These are phyloP conservation scores for Fragaria ananassa DNA, from an alignment of 306 rosid genomes.

Conservation along the genomic window DNA sequence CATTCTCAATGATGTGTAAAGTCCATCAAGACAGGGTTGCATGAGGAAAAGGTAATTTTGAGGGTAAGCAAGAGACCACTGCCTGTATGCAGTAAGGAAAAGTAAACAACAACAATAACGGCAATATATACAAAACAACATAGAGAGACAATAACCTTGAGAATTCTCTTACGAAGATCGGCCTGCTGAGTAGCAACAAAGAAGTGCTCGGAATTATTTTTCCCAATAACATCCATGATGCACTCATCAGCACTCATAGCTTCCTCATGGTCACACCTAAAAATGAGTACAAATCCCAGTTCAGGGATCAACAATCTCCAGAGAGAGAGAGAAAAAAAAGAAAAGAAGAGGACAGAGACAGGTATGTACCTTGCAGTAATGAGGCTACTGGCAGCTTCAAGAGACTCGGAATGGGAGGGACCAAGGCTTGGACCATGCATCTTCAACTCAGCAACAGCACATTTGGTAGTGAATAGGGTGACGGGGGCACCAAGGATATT, in stretches of 20 bases:
- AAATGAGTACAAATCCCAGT: conserved; percentile 18
- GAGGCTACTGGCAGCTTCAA: conserved; percentile 59
- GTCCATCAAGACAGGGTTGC: neutral
- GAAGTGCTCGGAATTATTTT: conserved; percentile 70
- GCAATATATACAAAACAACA: neutral
- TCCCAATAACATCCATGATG: conserved; percentile 61
- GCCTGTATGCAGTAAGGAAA: neutral
- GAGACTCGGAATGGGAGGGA: conserved; percentile 40
- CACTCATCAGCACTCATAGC: conserved; percentile 52
- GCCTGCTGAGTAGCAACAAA: conserved; percentile 75
- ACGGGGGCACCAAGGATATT: conserved; percentile 53
- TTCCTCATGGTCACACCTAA: conserved; percentile 69
- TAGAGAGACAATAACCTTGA: conserved; percentile 39
- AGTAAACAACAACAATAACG: neutral
- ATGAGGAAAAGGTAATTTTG: neutral
- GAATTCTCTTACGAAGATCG: conserved; percentile 53
- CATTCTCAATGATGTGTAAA: neutral
- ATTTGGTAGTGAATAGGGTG: conserved; percentile 79
- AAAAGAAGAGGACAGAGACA: neutral
- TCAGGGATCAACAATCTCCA: neutral
- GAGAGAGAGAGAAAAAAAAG: neutral
- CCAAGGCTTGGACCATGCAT: conserved; percentile 61
- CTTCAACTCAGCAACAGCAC: conserved; percentile 67
- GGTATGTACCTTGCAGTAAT: conserved; percentile 52
- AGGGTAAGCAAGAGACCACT: neutral